Evolutionary conservation across 139 green algal genomes (phyloP).

Genomic region (Prasinococcaceae sp.): DNA sequence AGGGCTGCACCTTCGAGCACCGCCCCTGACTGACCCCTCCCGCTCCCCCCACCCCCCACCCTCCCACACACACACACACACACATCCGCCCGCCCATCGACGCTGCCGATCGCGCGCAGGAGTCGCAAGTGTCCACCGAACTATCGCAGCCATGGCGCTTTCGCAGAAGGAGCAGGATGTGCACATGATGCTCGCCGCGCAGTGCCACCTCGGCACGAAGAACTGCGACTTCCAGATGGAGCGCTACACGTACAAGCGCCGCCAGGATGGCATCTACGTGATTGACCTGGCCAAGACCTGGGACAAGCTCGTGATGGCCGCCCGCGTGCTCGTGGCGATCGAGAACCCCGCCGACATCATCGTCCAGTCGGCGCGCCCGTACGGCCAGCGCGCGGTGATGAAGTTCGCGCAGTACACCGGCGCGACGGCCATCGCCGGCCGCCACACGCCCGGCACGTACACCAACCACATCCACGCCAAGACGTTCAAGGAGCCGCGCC

Average conservation of each 20-base stretch:
- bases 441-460: conserved; percentile 98
- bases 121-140: too few relatives aligned
- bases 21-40: too few relatives aligned
- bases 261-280: conserved; percentile 71
- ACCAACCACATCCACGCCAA: conserved; percentile 99
- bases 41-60: too few relatives aligned
- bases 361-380: conserved; percentile 36
- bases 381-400: conserved; percentile 84
- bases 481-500: conserved; percentile 87
- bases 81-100: too few relatives aligned
- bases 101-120: too few relatives aligned
- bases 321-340: conserved; percentile 92
- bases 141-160: conserved; percentile 51
- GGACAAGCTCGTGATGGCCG: conserved; percentile 97
- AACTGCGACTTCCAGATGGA: conserved; percentile 95
- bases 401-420: conserved; percentile 98
- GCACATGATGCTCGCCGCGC: conserved; percentile 81
- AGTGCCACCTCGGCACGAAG: conserved; percentile 73
- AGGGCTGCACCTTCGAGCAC: too few relatives aligned
- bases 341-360: conserved; percentile 79
- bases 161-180: conserved; percentile 68
- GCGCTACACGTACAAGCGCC: conserved; percentile 60
- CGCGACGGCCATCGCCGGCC: conserved; percentile 76
- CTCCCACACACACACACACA: too few relatives aligned
- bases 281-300: conserved; percentile 98